Base-by-base conservation (phyloP, 2,329 filamentous ascomycete species). In the Diaporthe citriasiana region DNA sequence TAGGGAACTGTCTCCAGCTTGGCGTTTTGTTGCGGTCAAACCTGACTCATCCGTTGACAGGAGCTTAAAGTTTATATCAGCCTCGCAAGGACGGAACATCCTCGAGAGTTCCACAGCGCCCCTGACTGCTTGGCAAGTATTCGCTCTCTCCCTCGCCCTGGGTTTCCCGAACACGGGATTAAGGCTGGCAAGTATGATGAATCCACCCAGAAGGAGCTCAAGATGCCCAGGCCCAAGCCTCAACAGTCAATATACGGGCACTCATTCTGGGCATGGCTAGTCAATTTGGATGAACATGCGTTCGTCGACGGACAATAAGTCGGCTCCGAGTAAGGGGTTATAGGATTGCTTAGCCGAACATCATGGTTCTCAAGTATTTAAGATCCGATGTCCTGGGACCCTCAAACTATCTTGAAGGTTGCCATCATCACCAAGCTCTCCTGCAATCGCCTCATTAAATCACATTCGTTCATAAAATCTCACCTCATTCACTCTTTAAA, bases 31-130 rank as follows among this genome's bases (percentile, higher is more conserved):
- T 50, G 30, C 19, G 35, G 60, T 50, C 27, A 66, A 50, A 66
- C 35, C 60, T 66, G 60, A 66, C 60, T 50, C 42, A 66, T 35
- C 42, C 7, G 15, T 35, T 35, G 30, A 12, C 42, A 66, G 4
- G 27, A 66, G 30, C 51, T 35, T 35, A 66, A 50, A 50, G 60
- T 66, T 50, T 66, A 66, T 35, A 12, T 66, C 60, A 66, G 60
- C 60, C 60, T 66, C 60, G 60, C 60, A 66, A 17, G 42, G 60
- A 66, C 42, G 10, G 19, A 12, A 3, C 30, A 35, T 38, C 9
- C 8, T 66, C 19, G 15, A 1, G 19, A 35, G 42, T 8, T 66
- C 60, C 42, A 50, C 42, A n/a, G 12, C 1, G 42, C 42, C 60
- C 60, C 60, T 66, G 60, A 42, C 27, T 50, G 6, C 42, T 66